These are phyloP conservation scores for Metschnikowia baotianmanensis DNA, from an alignment of 805 yeast genomes.

Conservation along the genomic window DNA sequence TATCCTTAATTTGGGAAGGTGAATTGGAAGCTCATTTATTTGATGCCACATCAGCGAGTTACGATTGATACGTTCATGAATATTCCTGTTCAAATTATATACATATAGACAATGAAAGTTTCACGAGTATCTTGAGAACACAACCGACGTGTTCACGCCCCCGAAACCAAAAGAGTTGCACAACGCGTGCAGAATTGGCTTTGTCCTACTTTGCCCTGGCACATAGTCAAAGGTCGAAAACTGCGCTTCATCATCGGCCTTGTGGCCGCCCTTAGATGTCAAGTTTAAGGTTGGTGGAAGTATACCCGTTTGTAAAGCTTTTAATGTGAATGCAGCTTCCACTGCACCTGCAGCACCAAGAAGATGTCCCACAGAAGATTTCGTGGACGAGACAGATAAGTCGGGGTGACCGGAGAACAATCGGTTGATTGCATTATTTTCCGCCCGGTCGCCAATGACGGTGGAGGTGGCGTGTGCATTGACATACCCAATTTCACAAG, in stretches of 20 bases:
- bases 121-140: conserved; percentile 32
- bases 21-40: too few species aligned
- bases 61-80: too few species aligned
- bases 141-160: conserved; percentile 83
- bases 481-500: conserved; percentile 62
- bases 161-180: conserved; percentile 97
- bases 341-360: conserved; percentile 96
- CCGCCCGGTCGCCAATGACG: conserved; percentile 83
- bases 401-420: conserved; percentile 42
- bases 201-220: conserved; percentile 41
- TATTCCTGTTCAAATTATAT: too few species aligned
- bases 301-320: conserved; percentile 54
- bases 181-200: conserved; percentile 55
- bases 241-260: conserved; percentile 40
- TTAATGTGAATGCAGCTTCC: conserved; percentile 77
- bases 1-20: too few species aligned
- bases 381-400: conserved; percentile 71
- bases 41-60: too few species aligned
- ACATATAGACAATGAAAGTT: background rate
- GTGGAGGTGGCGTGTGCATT: conserved; percentile 99
- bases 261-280: conserved; percentile 47
- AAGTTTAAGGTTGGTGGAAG: conserved; percentile 85
- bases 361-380: conserved; percentile 91
- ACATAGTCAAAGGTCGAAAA: conserved; percentile 59
- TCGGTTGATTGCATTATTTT: conserved; percentile 66